Conservation (phyloP, 441 rosid species). For the Adansonia gregorii region DNA sequence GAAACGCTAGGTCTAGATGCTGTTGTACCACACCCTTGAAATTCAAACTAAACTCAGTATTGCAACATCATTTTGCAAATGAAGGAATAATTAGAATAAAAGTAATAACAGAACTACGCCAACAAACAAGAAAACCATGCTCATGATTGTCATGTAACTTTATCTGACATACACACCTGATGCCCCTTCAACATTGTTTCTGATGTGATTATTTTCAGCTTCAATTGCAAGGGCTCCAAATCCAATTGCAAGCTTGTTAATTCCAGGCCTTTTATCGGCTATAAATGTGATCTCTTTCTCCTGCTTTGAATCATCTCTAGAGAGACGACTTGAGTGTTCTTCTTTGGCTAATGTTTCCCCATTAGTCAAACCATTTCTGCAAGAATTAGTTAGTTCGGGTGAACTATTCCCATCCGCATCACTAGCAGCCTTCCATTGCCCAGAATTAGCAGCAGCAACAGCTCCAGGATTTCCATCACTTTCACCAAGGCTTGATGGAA, state of each 20-base stretch:
- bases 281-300: constrained; percentile 53
- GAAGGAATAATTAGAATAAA: constrained; percentile 13
- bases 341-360: constrained; percentile 56
- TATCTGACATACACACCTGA: constrained; percentile 54
- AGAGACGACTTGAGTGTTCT: constrained; percentile 41
- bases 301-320: constrained; percentile 44
- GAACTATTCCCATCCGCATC: constrained; percentile 54
- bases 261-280: constrained; percentile 54
- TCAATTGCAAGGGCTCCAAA: constrained; percentile 31
- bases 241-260: constrained; percentile 35
- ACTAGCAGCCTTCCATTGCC: constrained; percentile 14
- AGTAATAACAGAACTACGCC: neutral
- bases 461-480: constrained; percentile 52
- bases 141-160: constrained; percentile 19
- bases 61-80: constrained; percentile 29
- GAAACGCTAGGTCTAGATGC: constrained; percentile 46
- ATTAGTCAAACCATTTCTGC: constrained; percentile 45
- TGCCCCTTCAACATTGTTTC: constrained; percentile 42
- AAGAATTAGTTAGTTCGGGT: constrained; percentile 48
- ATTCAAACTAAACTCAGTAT: constrained; percentile 34
- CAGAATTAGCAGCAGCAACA: constrained; percentile 43
- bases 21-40: constrained; percentile 55
- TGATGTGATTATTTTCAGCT: constrained; percentile 56
- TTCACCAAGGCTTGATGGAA: constrained; percentile 52
- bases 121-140: constrained; percentile 15